Conservation (phyloP, 1,284 basidiomycete genomes). For the Ceratobasidium sp. region DNA sequence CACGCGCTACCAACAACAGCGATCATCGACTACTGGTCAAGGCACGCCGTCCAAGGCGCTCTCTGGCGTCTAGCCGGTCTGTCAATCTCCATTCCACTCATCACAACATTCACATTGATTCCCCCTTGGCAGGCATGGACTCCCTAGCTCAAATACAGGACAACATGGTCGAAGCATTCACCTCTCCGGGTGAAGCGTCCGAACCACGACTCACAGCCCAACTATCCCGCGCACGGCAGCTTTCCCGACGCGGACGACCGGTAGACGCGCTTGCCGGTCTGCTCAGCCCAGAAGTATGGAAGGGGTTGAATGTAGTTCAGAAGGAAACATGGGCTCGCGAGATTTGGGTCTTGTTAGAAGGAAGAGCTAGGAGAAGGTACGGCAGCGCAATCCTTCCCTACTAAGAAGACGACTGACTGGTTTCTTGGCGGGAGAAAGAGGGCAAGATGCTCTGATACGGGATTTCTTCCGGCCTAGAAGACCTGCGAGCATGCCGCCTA, state of each 20-base stretch:
- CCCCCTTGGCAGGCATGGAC: conserved; percentile 65
- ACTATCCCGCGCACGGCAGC: conserved; percentile 55
- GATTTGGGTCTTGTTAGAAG: conserved; percentile 76
- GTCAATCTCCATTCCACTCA: conserved; percentile 39
- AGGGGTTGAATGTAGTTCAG: conserved; percentile 67
- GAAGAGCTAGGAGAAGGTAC: conserved; percentile 74
- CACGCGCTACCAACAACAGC: conserved; percentile 60
- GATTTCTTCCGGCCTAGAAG: conserved; percentile 64
- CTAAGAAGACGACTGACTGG: not conserved
- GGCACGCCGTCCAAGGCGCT: conserved; percentile 75
- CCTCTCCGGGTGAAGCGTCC: conserved; percentile 61
- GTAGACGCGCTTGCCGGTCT: conserved; percentile 68
- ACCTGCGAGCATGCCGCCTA: conserved; percentile 42
- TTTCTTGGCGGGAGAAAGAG: conserved; percentile 57
- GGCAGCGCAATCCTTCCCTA: conserved; percentile 46
- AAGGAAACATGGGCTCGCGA: conserved; percentile 75
- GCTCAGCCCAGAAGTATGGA: conserved; percentile 75
- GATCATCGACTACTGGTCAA: conserved; percentile 69
- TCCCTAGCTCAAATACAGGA: conserved; percentile 72
- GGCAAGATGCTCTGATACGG: conserved; percentile 69
- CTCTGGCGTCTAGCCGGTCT: conserved; percentile 76
- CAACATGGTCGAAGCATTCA: conserved; percentile 73
- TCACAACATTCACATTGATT: not conserved
- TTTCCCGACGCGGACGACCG: conserved; percentile 74
- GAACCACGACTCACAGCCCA: conserved; percentile 26